These are phyloP conservation scores for Nakazawaea pomicola DNA, from an alignment of 805 yeast species.

Conservation along the genomic window DNA sequence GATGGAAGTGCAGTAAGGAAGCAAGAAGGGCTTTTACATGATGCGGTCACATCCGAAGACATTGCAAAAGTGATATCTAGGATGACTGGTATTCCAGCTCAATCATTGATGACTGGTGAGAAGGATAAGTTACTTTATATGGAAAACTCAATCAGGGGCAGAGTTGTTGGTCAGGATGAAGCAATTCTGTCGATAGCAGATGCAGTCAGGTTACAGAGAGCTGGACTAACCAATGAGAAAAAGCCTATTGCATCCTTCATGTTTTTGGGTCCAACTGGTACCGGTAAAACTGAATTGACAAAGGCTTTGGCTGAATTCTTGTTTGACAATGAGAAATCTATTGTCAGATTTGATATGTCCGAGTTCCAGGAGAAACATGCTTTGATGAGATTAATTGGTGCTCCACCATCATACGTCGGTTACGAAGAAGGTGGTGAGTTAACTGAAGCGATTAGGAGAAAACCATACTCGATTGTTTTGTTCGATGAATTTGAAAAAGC, in stretches of 20 bases:
- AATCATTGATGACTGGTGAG: constrained; percentile 88
- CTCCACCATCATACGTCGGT: constrained; percentile 98
- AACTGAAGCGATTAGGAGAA: constrained; percentile 93
- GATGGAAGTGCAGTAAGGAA: constrained; percentile 27
- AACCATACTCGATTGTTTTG: constrained; percentile 87
- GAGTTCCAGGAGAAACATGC: constrained; percentile 96
- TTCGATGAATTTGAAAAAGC: constrained; percentile 98
- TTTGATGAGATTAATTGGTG: constrained; percentile 87
- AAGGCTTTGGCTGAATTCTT: constrained; percentile 88
- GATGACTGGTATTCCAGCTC: constrained; percentile 95
- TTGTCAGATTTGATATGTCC: constrained; percentile 93
- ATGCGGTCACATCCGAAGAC: constrained; percentile 90
- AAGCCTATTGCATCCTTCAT: constrained; percentile 95
- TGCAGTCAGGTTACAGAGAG: constrained; percentile 94
- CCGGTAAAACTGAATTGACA: constrained; percentile 95
- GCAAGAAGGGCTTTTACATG: constrained; percentile 56
- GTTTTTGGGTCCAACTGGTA: constrained; percentile 98
- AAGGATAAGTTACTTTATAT: constrained; percentile 84
- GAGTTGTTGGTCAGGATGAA: constrained; percentile 94
- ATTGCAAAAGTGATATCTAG: constrained; percentile 88
- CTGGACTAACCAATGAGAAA: constrained; percentile 90
- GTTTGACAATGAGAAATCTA: constrained; percentile 83
- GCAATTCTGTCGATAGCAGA: constrained; percentile 87
- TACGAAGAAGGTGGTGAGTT: constrained; percentile 95
- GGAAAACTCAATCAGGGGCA: constrained; percentile 72